phyloP scores from a whole-genome alignment of 2,329 filamentous ascomycete genomes.

The Albifimbria verrucaria region DNA sequence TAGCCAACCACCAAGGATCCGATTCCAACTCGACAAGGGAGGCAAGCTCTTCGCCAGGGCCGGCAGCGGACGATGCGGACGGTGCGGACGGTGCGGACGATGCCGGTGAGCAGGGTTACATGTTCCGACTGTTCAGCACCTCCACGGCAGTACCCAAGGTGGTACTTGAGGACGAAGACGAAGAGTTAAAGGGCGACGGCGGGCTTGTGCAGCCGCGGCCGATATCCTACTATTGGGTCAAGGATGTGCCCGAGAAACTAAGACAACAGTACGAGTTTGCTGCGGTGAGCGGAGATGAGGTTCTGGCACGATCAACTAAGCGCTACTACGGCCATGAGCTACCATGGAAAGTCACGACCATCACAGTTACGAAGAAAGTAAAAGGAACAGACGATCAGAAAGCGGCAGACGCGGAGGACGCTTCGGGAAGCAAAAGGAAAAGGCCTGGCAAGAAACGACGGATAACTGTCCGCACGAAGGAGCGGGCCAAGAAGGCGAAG shows the following conservation, averaged over 20 bases:
- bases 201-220: slow-evolving; percentile 35
- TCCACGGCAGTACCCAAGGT: slow-evolving; percentile 45
- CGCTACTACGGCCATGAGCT: slow-evolving; percentile 57
- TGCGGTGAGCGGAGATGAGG: slow-evolving; percentile 50
- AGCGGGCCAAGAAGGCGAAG: slow-evolving; percentile 38
- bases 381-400: slow-evolving; percentile 7
- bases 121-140: slow-evolving; percentile 56
- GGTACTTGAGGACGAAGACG: slow-evolving; percentile 42
- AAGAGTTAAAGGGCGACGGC: slow-evolving; percentile 30
- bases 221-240: slow-evolving; percentile 46
- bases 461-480: slow-evolving; percentile 46
- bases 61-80: slow-evolving; percentile 7
- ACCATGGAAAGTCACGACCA: slow-evolving; percentile 54
- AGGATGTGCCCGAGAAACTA: slow-evolving; percentile 30
- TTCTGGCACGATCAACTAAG: slow-evolving; percentile 39
- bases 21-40: slow-evolving; percentile 7
- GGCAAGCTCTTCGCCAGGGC: background rate
- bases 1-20: slow-evolving; percentile 4
- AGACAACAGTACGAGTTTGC: slow-evolving; percentile 38
- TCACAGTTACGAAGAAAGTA: slow-evolving; percentile 32
- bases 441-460: slow-evolving; percentile 58
- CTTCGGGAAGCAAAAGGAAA: slow-evolving; percentile 31
- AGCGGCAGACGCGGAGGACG: slow-evolving; percentile 9
- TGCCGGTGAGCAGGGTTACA: slow-evolving; percentile 39
- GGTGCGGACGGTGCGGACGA: slow-evolving; percentile 16